Evolutionary conservation across 75 land plant genomes (phyloP), one percentile per base, ranked within the genome.

Genomic region (Selaginella tamariscina): DNA sequence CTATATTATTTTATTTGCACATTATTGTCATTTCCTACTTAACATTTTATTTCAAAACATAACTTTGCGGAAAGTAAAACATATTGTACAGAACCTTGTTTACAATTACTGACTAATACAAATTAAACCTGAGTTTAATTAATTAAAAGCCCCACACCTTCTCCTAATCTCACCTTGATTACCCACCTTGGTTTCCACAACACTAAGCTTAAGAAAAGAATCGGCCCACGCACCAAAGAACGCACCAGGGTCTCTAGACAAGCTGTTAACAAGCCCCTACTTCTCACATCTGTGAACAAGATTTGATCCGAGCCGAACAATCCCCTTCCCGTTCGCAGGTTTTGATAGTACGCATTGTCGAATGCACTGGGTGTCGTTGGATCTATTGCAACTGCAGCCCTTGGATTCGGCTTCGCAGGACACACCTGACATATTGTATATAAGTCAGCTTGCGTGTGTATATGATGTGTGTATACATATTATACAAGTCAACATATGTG

Each of bases 241-340:
- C 30, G 31, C 54, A 0, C 8, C 28, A 0, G 44, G 30, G 0
- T 75, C 74, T 1, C 68, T 33, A n/a, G 72, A 62, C 29, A 80
- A 75, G 32, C 63, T n/a, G 30, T 23, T 27, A 15, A 84, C 72
- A 27, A 39, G 56, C 23, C 70, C 27, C 1, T 54, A 5, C 82
- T 66, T 0, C 27, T 30, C 1, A 29, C 1, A 56, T 81, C 66
- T 5, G 78, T 79, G 9, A 75, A 60, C 8, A 86, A 68, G 20
- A 85, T 78, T 8, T 85, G 56, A 39, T 86, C 88, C 0, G 85
- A 81, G 15, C 66, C 60, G 64, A 86, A 83, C 5, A 86, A 75
- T 0, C 89, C 85, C 20, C 82, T 72, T 24, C 78, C 54, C 54
- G 76, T 79, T 21, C 68, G 68, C 15, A 86, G 27, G 20, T 60